phyloP scores from a whole-genome alignment of 768 basidiomycete species.

The Cystofilobasidium ferigula region DNA sequence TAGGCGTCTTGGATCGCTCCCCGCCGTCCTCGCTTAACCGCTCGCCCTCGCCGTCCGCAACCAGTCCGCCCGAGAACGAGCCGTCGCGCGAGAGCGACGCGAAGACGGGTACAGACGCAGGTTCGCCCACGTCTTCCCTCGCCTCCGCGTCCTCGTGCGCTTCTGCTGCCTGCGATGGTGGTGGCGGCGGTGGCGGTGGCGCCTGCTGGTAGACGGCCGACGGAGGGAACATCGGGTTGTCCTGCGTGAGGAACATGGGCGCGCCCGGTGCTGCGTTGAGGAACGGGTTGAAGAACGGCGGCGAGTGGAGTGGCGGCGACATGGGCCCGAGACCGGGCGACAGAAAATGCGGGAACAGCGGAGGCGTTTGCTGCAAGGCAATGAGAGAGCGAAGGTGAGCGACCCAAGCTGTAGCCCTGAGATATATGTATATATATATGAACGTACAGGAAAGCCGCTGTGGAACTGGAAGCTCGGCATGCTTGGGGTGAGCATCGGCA shows the following conservation, averaged over 20 bases:
- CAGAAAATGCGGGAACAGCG: constrained; percentile 40
- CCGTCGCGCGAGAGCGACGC: neutral
- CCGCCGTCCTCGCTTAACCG: neutral
- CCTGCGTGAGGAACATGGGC: constrained; percentile 35
- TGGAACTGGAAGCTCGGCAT: constrained; percentile 88
- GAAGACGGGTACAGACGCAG: neutral
- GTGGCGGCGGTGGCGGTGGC: neutral
- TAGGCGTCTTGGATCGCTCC: neutral
- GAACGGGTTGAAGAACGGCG: constrained; percentile 39
- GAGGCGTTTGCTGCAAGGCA: constrained; percentile 41
- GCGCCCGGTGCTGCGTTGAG: constrained; percentile 56
- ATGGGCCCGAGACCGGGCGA: constrained; percentile 36
- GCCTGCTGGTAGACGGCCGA: neutral
- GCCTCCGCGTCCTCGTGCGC: neutral
- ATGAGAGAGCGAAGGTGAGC: neutral
- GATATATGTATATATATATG: constrained; percentile 36
- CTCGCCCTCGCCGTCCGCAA: neutral
- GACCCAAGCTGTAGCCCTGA: constrained; percentile 19
- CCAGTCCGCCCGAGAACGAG: neutral
- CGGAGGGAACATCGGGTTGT: constrained; percentile 24
- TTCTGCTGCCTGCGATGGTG: neutral
- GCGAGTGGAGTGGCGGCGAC: constrained; percentile 22
- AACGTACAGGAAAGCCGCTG: neutral
- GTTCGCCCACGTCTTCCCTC: neutral
- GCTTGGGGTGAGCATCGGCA: constrained; percentile 90